Evolutionary conservation across 2,329 filamentous ascomycete species (phyloP), one percentile per base, ranked within the genome.

Genomic region (Ceratocystis colombiana): DNA sequence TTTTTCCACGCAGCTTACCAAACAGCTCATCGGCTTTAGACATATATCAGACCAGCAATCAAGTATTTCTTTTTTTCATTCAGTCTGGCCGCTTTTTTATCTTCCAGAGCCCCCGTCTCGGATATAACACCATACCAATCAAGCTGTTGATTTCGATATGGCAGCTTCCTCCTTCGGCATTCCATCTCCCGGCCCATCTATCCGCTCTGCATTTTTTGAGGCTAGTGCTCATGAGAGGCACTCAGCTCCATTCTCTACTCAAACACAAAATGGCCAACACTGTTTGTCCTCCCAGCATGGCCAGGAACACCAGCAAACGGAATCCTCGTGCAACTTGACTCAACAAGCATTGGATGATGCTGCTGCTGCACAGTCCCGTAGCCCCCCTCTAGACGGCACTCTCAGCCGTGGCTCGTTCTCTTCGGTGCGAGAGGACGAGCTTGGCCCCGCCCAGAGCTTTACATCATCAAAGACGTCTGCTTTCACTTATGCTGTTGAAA

Each of bases 381-480:
- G 61, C 61, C 66, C 67, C 2, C 59, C 50, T n/a, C 25, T 61
- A 15, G 61, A 68, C 50, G 41, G 64, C 17, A 68, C 59, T 37
- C 46, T 44, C 53, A 59, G 53, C 69, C 80, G 82, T 68, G 80
- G 81, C 37, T 85, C 83, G 67, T 85, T 85, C 75, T 85, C 83
- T 37, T 85, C 83, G 59, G 82, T 85, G 68, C 78, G 83, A 68
- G 83, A 85, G 76, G 80, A 81, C 73, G 81, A 84, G 71, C 78
- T 79, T 70, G 80, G 81, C 68, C 74, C 85, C 37, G 79, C 82
- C 66, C 84, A 87, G 76, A 82, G 81, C 66, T 87, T 87, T 70
- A 86, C 83, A 62, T 79, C 79, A 65, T 82, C 82, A 72, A 86
- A 85, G 73, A 75, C 85, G 68, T 86, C 84, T 45, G 83, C 81